Evolutionary conservation across 371 early-diverging fungal species (phyloP).

Genomic region (Mortierella sp.): DNA sequence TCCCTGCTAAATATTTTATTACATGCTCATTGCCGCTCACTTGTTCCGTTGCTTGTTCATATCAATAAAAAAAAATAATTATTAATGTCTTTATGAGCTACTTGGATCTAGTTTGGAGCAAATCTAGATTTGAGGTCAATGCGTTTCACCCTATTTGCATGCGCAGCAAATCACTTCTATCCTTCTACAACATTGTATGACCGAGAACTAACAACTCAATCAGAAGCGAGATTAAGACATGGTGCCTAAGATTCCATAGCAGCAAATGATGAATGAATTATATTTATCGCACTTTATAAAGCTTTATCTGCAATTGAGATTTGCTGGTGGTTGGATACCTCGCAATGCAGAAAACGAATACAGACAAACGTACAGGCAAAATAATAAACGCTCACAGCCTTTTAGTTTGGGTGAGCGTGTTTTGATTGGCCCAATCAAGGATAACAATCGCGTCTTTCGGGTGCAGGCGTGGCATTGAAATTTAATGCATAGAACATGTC

Average conservation of each 20-base stretch:
- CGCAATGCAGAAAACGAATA: too few relatives aligned
- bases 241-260: neutral
- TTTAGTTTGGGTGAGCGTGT: too few relatives aligned
- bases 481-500: too few relatives aligned
- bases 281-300: neutral
- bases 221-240: neutral
- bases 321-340: neutral
- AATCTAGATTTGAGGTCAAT: neutral
- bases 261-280: neutral
- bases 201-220: neutral
- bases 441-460: too few relatives aligned
- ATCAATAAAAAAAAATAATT: neutral
- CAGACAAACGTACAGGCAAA: too few relatives aligned
- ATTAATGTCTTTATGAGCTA: neutral
- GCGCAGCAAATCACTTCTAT: too few relatives aligned
- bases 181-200: too few relatives aligned
- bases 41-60: neutral
- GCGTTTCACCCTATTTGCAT: too few relatives aligned
- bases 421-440: too few relatives aligned
- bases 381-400: too few relatives aligned
- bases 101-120: neutral
- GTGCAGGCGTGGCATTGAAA: too few relatives aligned
- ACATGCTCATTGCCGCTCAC: neutral
- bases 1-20: neutral
- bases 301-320: neutral